Base-by-base conservation (phyloP, 2,329 filamentous ascomycete genomes). In the Colletotrichum musicola region DNA sequence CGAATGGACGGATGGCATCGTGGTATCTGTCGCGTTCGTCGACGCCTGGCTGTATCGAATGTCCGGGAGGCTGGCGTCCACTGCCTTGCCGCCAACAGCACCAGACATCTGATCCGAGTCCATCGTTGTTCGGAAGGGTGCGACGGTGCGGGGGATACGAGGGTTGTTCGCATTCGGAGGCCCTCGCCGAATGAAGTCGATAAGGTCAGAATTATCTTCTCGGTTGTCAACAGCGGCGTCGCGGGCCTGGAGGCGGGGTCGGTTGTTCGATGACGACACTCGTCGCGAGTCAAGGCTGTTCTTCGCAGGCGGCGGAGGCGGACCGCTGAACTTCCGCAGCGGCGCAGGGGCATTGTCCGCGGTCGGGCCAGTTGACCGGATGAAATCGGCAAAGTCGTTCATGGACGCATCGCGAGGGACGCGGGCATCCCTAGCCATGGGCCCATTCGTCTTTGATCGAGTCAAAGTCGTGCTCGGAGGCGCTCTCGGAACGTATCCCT, bases 111-210 rank as follows among this genome's bases (percentile, higher is more conserved):
- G 92, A 73, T 97, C 93, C 12, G 93, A 95, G 77, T 97, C 94
- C 86, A 95, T 92, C 0, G 94, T 95, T 42, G 87, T 90, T 62
- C 93, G 88, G 83, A 97, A 97, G 1, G 94, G 93, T 10, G 94
- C 94, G 13, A 96, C 90, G n/a, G 88, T 89, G 18, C 93, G 90
- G 49, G 94, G 92, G 70, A 97, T 96, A 25, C 93, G 90, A 67
- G 90, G 92, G 71, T 88, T 87, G 40, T 83, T 81, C 51, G 82
- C 77, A 69, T 82, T 86, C 0, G 93, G 91, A 3, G 94, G 94
- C 1, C 95, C 95, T 76, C 93, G 91, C 53, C 95, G 91, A 72
- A 99, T 97, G 78, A 99, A 98, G 77, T 98, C 95, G 72, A 98
- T 97, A 66, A 99, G 83, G 69, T 98, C 96, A 13, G 93, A 92